These are phyloP conservation scores for Trichoderma guizhouense DNA, from an alignment of 2,329 filamentous ascomycete genomes.

Conservation along the genomic window DNA sequence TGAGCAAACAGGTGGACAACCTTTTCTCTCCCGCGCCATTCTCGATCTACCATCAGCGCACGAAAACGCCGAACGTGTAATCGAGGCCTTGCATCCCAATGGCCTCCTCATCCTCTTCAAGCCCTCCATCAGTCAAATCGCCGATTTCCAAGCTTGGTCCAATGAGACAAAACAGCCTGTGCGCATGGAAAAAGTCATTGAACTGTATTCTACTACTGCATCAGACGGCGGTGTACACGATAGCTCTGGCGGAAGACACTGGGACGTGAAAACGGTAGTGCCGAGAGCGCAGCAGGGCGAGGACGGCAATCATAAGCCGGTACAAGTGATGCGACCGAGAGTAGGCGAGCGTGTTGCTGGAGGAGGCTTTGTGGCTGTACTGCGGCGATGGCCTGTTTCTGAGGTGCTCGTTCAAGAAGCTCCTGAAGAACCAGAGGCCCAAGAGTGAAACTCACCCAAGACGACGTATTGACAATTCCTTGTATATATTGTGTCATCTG, in stretches of 20 bases:
- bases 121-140: constrained; percentile 76
- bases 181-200: constrained; percentile 56
- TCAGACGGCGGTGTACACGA: constrained; percentile 44
- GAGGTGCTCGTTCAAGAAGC: constrained; percentile 11
- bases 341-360: constrained; percentile 40
- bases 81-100: constrained; percentile 59
- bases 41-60: constrained; percentile 69
- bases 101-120: constrained; percentile 68
- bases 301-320: constrained; percentile 25
- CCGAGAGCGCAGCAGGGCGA: constrained; percentile 26
- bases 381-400: constrained; percentile 33
- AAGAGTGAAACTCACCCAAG: background rate
- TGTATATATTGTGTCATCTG: background rate
- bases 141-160: constrained; percentile 50
- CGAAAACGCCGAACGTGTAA: constrained; percentile 42
- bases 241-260: constrained; percentile 52
- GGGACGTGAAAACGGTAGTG: constrained; percentile 57
- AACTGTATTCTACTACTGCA: constrained; percentile 46
- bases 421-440: background rate
- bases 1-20: constrained; percentile 37
- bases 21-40: constrained; percentile 69
- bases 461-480: background rate
- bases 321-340: constrained; percentile 41
- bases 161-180: constrained; percentile 52
- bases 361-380: constrained; percentile 41